Evolutionary conservation across 2,329 filamentous ascomycete species (phyloP).

Genomic region (Proliferodiscus dingleyae): DNA sequence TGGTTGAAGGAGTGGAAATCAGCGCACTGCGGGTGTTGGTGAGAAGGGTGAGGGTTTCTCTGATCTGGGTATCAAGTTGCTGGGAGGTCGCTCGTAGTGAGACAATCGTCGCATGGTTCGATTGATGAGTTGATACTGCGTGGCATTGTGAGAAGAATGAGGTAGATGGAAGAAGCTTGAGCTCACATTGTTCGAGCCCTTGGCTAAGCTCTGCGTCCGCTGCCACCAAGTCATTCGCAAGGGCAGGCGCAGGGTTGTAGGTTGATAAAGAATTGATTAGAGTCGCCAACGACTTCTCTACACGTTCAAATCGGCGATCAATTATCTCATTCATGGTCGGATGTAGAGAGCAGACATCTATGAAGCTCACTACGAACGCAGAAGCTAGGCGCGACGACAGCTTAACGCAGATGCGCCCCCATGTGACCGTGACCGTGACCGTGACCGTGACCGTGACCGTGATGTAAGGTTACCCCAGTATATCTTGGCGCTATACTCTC

Average conservation of each 20-base stretch:
- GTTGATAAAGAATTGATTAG: conserved; percentile 77
- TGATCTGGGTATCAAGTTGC: conserved; percentile 67
- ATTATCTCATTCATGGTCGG: conserved; percentile 56
- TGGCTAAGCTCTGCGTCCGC: conserved; percentile 65
- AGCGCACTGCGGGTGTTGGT: conserved; percentile 71
- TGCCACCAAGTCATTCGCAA: conserved; percentile 63
- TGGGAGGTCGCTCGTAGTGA: conserved; percentile 62
- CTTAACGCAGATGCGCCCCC: too few relatives aligned
- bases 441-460: too few relatives aligned
- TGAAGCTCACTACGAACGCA: not conserved
- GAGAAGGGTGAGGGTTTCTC: conserved; percentile 63
- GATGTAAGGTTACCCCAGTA: too few relatives aligned
- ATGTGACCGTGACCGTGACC: too few relatives aligned
- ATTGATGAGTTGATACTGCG: conserved; percentile 68
- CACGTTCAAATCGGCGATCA: conserved; percentile 58
- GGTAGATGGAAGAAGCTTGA: conserved; percentile 1
- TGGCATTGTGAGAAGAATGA: conserved; percentile 2
- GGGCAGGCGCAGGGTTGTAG: conserved; percentile 68
- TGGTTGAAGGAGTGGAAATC: conserved; percentile 54
- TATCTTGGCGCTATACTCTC: too few relatives aligned
- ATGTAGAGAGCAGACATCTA: not conserved
- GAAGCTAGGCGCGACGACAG: not conserved
- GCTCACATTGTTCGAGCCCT: conserved; percentile 60
- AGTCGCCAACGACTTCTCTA: conserved; percentile 61
- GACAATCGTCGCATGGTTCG: conserved; percentile 65